Evolutionary conservation across 116 monocot species (phyloP).

Genomic region (Thalassia testudinum): DNA sequence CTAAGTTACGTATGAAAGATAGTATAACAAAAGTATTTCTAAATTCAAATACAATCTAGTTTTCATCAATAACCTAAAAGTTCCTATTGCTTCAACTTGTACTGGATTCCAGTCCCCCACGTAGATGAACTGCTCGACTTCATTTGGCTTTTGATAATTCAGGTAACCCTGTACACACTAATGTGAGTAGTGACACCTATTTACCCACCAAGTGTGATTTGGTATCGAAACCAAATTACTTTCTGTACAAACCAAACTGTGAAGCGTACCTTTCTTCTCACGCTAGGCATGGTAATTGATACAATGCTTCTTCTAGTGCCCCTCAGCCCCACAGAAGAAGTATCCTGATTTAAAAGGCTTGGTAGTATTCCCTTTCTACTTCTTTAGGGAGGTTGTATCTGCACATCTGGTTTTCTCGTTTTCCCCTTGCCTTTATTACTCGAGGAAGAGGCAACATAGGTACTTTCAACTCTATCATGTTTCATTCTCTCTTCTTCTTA

Average conservation of each 20-base stretch:
- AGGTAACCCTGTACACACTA: no score
- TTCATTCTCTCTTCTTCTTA: slow-evolving; percentile 20
- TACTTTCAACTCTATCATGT: slow-evolving; percentile 9
- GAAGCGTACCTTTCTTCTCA: slow-evolving; percentile 21
- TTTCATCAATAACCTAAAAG: slow-evolving; percentile 12
- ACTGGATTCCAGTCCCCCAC: slow-evolving; percentile 7
- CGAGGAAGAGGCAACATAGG: not conserved
- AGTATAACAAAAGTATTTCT: slow-evolving; percentile 13
- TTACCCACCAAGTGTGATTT: no score
- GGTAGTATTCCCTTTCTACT: not conserved
- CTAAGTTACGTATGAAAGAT: slow-evolving; percentile 19
- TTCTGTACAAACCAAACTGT: no score
- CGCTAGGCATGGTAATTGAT: slow-evolving; percentile 6
- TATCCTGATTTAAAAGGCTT: not conserved
- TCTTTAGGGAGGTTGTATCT: not conserved
- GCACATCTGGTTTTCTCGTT: not conserved
- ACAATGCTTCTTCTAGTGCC: slow-evolving; percentile 20
- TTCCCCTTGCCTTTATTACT: slow-evolving; percentile 1
- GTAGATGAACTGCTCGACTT: slow-evolving; percentile 13
- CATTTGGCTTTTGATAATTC: slow-evolving; percentile 4
- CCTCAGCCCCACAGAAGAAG: slow-evolving; percentile 7
- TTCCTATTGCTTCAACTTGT: slow-evolving; percentile 7
- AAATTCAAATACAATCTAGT: slow-evolving; percentile 14
- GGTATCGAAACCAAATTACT: no score
- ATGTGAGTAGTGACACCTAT: no score